Evolutionary conservation across 495 filamentous ascomycete species (phyloP).

Genomic region (Viridothelium virens): DNA sequence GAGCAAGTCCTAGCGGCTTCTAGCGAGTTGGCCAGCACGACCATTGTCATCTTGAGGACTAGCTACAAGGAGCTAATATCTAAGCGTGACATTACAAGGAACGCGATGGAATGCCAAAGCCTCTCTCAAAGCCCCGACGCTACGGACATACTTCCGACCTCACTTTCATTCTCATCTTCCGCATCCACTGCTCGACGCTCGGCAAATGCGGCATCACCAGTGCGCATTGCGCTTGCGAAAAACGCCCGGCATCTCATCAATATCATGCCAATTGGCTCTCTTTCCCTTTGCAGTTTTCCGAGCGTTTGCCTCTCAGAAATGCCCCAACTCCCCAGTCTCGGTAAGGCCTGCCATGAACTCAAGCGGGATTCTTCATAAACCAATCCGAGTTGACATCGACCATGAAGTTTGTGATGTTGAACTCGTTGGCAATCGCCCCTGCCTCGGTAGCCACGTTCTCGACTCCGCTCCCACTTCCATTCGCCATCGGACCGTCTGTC

Average conservation of each 20-base stretch:
- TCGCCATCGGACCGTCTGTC: conserved; percentile 16
- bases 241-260: too few relatives aligned
- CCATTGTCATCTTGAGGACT: conserved; percentile 4
- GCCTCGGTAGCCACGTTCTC: conserved; percentile 24
- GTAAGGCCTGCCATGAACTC: not conserved
- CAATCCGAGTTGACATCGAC: conserved; percentile 57
- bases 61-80: not conserved
- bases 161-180: not conserved
- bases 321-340: not conserved
- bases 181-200: not conserved
- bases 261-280: too few relatives aligned
- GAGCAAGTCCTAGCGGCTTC: not conserved
- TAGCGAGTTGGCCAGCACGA: not conserved
- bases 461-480: conserved; percentile 20
- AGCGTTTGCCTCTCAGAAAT: not conserved
- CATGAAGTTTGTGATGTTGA: conserved; percentile 61
- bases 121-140: not conserved
- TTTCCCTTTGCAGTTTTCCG: too few relatives aligned
- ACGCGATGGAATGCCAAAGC: conserved; percentile 1
- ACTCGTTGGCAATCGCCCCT: conserved; percentile 36
- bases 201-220: not conserved
- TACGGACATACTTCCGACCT: not conserved
- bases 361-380: conserved; percentile 34
- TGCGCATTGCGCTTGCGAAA: not conserved
- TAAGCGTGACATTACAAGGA: not conserved